Evolutionary conservation across 1,284 basidiomycete species (phyloP).

Genomic region (Cutaneotrichosporon cutaneum): DNA sequence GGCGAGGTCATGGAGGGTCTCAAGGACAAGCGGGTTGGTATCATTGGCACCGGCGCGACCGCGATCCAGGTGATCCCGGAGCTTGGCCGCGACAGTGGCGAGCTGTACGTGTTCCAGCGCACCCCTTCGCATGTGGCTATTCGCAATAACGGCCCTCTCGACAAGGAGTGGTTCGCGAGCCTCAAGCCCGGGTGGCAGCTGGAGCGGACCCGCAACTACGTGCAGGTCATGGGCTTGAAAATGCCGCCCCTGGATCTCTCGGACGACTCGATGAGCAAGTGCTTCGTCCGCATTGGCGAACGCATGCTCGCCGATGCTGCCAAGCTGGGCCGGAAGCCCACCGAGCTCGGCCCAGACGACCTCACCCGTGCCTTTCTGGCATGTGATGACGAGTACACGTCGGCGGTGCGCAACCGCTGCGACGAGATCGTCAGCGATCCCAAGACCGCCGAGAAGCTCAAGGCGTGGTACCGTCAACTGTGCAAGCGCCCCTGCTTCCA

Average conservation of each 20-base stretch:
- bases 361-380: constrained; percentile 9
- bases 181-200: constrained; percentile 18
- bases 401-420: constrained; percentile 8
- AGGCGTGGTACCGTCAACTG: constrained; percentile 20
- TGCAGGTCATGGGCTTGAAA: constrained; percentile 12
- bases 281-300: constrained; percentile 7
- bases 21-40: constrained; percentile 14
- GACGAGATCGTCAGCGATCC: constrained; percentile 18
- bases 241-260: constrained; percentile 10
- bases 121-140: constrained; percentile 17
- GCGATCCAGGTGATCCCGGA: constrained; percentile 17
- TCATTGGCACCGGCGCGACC: constrained; percentile 19
- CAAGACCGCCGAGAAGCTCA: constrained; percentile 13
- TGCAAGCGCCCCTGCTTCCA: constrained; percentile 22
- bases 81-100: constrained; percentile 8
- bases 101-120: constrained; percentile 24
- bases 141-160: constrained; percentile 20
- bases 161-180: constrained; percentile 18
- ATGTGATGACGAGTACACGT: constrained; percentile 14
- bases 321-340: background rate
- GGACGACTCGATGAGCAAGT: constrained; percentile 18
- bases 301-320: constrained; percentile 10
- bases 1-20: constrained; percentile 12
- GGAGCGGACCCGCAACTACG: constrained; percentile 18
- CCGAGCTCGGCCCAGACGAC: background rate